phyloP scores from a whole-genome alignment of 345 rosid species.

The Eucalyptus sp. region DNA sequence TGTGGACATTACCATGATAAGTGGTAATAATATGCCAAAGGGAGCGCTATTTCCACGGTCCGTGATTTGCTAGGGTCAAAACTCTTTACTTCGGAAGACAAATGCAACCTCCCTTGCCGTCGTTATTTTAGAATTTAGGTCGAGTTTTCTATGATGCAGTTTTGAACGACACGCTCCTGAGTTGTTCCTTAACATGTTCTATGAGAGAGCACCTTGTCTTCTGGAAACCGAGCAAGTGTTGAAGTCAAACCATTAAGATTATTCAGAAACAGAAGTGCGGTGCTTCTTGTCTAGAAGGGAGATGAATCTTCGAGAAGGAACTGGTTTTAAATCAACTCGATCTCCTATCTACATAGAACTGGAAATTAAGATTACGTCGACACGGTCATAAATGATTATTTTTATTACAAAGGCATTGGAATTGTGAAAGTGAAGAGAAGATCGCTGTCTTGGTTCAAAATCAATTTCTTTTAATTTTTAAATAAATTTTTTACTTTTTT shows the following conservation, averaged over 20 bases:
- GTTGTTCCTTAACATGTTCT: neutral
- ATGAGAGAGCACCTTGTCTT: neutral
- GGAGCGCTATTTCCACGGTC: neutral
- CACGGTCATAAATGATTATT: no score
- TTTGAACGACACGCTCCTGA: neutral
- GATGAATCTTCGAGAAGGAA: neutral
- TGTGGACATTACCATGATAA: neutral
- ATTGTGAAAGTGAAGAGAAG: no score
- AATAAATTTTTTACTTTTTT: no score
- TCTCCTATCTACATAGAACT: neutral
- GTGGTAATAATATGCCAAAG: neutral
- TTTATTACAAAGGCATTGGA: no score
- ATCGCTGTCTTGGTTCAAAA: no score
- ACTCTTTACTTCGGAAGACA: neutral
- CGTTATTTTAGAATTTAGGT: neutral
- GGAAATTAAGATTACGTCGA: neutral
- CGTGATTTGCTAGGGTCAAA: neutral
- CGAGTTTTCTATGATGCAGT: neutral
- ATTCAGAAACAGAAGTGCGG: neutral
- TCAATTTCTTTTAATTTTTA: no score
- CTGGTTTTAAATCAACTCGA: no score
- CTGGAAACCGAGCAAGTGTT: neutral
- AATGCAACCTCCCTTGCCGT: neutral
- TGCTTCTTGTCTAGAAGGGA: neutral
- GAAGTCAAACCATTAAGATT: neutral